phyloP scores from a whole-genome alignment of 2,329 filamentous ascomycete species.

The Colletotrichum eremochloae region DNA sequence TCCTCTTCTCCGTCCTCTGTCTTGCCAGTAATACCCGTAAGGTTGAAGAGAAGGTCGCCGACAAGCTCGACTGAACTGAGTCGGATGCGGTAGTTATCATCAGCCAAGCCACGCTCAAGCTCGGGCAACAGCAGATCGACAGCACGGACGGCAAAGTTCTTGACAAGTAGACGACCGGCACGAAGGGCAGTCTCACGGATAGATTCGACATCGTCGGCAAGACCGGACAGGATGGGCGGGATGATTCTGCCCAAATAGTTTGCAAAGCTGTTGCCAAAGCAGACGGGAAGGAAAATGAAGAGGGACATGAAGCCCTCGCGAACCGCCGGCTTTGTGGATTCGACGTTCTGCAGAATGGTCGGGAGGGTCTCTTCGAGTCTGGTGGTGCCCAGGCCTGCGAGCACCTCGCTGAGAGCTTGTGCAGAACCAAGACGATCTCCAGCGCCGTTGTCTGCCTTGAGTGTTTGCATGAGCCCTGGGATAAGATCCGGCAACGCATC shows the following conservation, averaged over 20 bases:
- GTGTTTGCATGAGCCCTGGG: constrained; percentile 95
- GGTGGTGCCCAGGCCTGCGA: constrained; percentile 92
- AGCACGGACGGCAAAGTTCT: constrained; percentile 96
- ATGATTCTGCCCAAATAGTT: constrained; percentile 97
- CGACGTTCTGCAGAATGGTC: constrained; percentile 95
- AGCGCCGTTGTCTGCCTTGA: constrained; percentile 96
- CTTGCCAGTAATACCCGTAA: constrained; percentile 91
- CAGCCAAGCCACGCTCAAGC: constrained; percentile 94
- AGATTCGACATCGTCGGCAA: constrained; percentile 95
- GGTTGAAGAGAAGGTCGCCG: constrained; percentile 96
- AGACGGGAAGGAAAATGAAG: constrained; percentile 98
- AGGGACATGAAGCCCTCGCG: constrained; percentile 99
- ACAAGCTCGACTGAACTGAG: constrained; percentile 98
- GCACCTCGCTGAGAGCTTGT: constrained; percentile 94
- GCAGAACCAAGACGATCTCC: constrained; percentile 96
- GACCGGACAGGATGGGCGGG: constrained; percentile 90
- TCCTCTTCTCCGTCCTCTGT: constrained; percentile 84
- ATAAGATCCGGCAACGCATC: constrained; percentile 97
- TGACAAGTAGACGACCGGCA: constrained; percentile 93
- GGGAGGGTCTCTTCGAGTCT: constrained; percentile 96
- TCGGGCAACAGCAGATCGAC: constrained; percentile 96
- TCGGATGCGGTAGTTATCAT: constrained; percentile 97
- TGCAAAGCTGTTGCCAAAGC: constrained; percentile 98
- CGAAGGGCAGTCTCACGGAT: constrained; percentile 97
- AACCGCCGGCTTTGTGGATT: constrained; percentile 89